Conservation (phyloP, 306 rosid genomes). For the Dalbergia cochinchinensis region DNA sequence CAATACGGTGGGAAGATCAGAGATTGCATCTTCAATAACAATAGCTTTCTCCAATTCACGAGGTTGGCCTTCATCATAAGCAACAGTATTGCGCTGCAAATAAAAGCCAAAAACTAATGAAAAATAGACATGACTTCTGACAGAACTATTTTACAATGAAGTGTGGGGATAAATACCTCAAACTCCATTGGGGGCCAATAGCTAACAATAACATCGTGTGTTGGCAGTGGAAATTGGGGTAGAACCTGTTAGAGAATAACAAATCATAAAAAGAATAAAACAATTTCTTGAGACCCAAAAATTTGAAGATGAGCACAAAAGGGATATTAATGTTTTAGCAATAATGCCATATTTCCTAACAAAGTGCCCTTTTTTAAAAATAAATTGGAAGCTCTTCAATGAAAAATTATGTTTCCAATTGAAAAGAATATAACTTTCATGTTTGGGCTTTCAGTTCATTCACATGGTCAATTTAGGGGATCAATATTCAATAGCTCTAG, state of each 20-base stretch:
- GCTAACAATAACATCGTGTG: constrained; percentile 86
- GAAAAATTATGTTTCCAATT: background rate
- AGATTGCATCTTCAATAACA: constrained; percentile 89
- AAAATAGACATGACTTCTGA: constrained; percentile 18
- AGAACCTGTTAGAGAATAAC: constrained; percentile 61
- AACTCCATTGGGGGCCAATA: constrained; percentile 87
- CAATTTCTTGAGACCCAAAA: constrained; percentile 19
- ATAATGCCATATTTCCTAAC: background rate
- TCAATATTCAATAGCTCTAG: background rate
- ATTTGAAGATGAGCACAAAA: constrained; percentile 5
- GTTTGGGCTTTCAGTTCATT: background rate
- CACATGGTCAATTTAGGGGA: background rate
- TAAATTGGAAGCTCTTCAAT: constrained; percentile 18
- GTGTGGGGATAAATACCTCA: constrained; percentile 64
- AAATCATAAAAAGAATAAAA: constrained; percentile 20
- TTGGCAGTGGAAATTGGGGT: constrained; percentile 92
- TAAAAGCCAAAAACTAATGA: constrained; percentile 41
- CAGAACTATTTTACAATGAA: constrained; percentile 4
- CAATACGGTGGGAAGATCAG: constrained; percentile 88
- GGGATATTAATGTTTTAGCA: constrained; percentile 17
- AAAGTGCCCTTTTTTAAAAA: constrained; percentile 16
- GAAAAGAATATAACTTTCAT: background rate
- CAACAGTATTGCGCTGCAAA: constrained; percentile 87
- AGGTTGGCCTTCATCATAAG: constrained; percentile 84
- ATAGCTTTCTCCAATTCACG: constrained; percentile 74